Percentiles rank a stretch among this genome's conserved stretches.
Evolutionary conservation across 768 basidiomycete genomes (phyloP).

Genomic region (Dacryopinax spathularia): DNA sequence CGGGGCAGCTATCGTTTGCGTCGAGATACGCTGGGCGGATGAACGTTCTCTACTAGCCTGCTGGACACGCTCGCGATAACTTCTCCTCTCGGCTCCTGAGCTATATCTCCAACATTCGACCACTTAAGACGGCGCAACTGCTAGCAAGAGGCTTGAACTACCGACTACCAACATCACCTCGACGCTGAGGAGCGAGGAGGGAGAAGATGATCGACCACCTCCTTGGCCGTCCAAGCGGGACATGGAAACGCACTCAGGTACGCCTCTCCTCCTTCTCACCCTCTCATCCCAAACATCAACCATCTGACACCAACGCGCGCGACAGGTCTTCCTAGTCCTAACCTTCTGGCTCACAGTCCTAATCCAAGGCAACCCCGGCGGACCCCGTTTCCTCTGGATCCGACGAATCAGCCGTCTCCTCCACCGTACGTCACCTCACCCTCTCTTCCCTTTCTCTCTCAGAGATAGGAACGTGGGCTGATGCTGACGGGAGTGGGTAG

Average conservation of each 20-base stretch:
- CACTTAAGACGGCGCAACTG: no score
- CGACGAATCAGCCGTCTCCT: constrained; percentile 43
- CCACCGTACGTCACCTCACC: constrained; percentile 30
- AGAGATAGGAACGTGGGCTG: background rate
- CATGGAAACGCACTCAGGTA: constrained; percentile 82
- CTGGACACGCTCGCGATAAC: no score
- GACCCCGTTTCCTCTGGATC: constrained; percentile 55
- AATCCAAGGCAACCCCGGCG: constrained; percentile 42
- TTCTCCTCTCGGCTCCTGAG: no score
- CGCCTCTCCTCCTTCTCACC: constrained; percentile 10
- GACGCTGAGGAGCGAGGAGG: no score
- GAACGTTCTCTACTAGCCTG: no score
- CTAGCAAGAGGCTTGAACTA: no score
- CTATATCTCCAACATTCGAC: no score
- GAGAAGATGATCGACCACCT: constrained; percentile 83
- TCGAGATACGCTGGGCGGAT: no score
- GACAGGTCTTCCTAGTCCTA: constrained; percentile 75
- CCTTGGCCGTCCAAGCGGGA: constrained; percentile 69
- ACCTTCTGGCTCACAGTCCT: constrained; percentile 86
- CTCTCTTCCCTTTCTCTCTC: constrained; percentile 2
- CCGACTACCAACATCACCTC: no score
- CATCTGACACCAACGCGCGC: no score
- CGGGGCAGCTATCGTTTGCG: no score
- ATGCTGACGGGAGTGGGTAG: constrained; percentile 27
- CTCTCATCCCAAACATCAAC: background rate